Conservation (phyloP, 2,329 filamentous ascomycete species). For the Coniella lustricola region DNA sequence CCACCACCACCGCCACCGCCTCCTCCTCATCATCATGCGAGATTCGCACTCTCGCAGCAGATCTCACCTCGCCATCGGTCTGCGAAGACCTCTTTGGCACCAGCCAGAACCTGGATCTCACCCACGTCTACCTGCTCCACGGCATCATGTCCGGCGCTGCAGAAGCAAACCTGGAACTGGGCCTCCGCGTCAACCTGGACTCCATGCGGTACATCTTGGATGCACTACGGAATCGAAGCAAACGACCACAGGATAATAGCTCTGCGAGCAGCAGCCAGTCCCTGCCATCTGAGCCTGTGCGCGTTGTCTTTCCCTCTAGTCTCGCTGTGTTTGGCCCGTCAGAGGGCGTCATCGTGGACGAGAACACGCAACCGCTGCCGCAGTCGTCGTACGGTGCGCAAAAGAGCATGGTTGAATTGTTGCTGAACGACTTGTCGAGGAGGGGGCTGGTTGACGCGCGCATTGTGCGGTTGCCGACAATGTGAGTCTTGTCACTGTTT, state of each 20-base stretch:
- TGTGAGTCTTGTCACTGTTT: not conserved
- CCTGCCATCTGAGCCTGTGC: too few species aligned
- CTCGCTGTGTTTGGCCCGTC: slow-evolving; percentile 22
- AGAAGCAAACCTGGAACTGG: slow-evolving; percentile 43
- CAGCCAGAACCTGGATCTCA: slow-evolving; percentile 47
- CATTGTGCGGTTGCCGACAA: not conserved
- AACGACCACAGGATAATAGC: too few species aligned
- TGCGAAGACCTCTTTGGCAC: slow-evolving; percentile 17
- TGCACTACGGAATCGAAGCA: not conserved
- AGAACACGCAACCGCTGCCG: slow-evolving; percentile 41
- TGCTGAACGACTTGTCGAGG: not conserved
- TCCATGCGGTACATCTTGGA: not conserved
- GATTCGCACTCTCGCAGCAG: not conserved
- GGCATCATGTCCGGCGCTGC: slow-evolving; percentile 58
- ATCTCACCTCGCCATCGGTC: not conserved
- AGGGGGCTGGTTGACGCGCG: not conserved
- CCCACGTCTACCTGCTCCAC: slow-evolving; percentile 55
- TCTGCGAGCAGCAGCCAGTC: too few species aligned
- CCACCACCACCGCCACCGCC: not conserved
- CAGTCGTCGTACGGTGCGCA: slow-evolving; percentile 53
- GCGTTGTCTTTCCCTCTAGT: not conserved
- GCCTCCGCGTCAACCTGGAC: not conserved
- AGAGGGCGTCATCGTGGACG: slow-evolving; percentile 34
- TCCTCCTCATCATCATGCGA: too few species aligned
- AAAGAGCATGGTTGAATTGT: slow-evolving; percentile 50